Conservation (phyloP, 257 asterid species). For the Ocimum tenuiflorum region DNA sequence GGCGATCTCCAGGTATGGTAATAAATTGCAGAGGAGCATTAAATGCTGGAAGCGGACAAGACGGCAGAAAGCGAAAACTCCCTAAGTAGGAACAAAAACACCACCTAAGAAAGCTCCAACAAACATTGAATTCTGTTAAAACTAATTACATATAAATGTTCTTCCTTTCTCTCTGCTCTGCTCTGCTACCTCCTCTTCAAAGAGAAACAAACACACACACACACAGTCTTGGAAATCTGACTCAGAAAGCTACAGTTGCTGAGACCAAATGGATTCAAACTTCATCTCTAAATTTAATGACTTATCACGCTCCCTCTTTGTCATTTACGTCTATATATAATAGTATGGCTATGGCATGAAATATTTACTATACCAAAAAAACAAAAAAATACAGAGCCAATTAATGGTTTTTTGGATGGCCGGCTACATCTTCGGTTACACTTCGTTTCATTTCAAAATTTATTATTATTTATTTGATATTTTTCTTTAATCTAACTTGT, state of each 20-base stretch:
- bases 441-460: too few species aligned
- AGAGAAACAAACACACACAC: too few species aligned
- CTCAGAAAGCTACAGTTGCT: slow-evolving; percentile 19
- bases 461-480: too few species aligned
- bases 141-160: slow-evolving; percentile 23
- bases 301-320: background rate
- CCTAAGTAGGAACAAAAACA: slow-evolving; percentile 28
- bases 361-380: too few species aligned
- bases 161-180: background rate
- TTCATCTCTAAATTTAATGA: background rate
- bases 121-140: slow-evolving; percentile 32
- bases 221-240: too few species aligned
- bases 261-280: slow-evolving; percentile 22
- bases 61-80: slow-evolving; percentile 43
- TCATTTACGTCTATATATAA: background rate
- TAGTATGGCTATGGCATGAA: too few species aligned
- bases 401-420: too few species aligned
- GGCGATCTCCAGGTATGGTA: background rate
- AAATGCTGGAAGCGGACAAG: slow-evolving; percentile 40
- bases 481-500: too few species aligned
- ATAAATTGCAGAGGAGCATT: slow-evolving; percentile 31
- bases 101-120: slow-evolving; percentile 35
- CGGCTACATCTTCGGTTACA: too few species aligned
- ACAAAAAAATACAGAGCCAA: too few species aligned
- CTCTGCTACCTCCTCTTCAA: too few species aligned